Base-by-base conservation (phyloP, 2,329 filamentous ascomycete genomes). In the Rhytidhysteron rufulum region DNA sequence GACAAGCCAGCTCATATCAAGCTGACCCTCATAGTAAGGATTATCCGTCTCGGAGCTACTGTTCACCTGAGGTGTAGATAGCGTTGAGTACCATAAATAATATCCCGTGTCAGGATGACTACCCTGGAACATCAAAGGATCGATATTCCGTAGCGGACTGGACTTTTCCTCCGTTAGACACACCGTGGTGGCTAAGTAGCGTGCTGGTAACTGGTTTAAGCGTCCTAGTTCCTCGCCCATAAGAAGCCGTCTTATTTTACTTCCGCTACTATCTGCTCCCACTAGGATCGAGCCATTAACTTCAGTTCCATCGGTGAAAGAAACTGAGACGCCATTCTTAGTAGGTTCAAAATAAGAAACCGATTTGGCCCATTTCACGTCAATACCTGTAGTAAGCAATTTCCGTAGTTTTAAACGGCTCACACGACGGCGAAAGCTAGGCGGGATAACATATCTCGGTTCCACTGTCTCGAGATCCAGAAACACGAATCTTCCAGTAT, bases 1-100 rank as follows among this genome's bases (percentile, higher is more conserved):
- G 6, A 29, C 30, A 2, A 41, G 33, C 74, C 74, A 77, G 7
- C 70, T 75, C 31, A 74, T 56, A 41, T 67, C 68, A 27, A 77
- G 55, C 45, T 75, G 69, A 2, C 66, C 66, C 30, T 65, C 63
- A 44, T 69, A 74, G 11, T 57, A 59, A 35, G 66, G 58, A 3
- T 45, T 16, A 2, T 44, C 47, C 4, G 54, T 63, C 1, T 55
- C 62, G 11, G 42, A 58, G 17, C 55, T 64, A n/a, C n/a, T n/a
- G 40, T 66, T 70, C 4, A 51, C 51, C 21, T 59, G 51, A 2
- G 62, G 71, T 6, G 67, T 69, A 30, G 69, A 68, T 13, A 75
- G 62, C 45, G 71, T 66, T 2, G 47, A 48, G 15, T 41, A 47
- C 50, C 50, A 53, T 17, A 53, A 29, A 15, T 31, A 54, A 7